Base-by-base conservation (phyloP, 176 grass and related monocot genomes). In the Cenchrus americanus region DNA sequence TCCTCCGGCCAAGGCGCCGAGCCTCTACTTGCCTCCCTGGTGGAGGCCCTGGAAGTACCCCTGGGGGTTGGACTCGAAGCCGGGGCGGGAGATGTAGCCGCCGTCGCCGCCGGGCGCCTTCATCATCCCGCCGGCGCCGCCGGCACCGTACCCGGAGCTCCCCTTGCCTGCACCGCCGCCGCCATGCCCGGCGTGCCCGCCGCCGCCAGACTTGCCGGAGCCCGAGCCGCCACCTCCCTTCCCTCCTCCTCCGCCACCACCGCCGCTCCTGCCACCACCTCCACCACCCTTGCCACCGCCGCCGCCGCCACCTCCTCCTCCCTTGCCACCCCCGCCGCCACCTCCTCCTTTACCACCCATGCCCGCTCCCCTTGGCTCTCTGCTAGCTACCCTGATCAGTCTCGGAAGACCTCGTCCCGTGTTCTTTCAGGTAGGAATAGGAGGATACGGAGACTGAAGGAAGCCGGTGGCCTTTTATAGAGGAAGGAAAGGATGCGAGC, bases 21-120 rank as follows among this genome's bases (percentile, higher is more conserved):
- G 7, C 2, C 34, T 19, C 34, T 42, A 21, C 34, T 55, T 66
- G 77, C 0, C 77, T n/a, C 54, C 77, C 18, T 87, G 85, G 71
- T 87, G 71, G 77, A 89, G 82, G 13, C 18, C 70, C 48, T 80
- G 44, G 77, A 89, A 89, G 46, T 68, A 85, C 0, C 30, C 87
- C 62, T 81, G 63, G 5, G 77, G 82, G 71, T 85, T 61, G 15
- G 82, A 51, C 70, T 85, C 77, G 51, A 89, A 85, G 0, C 41
- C 71, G 5, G 87, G 0, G 42, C 70, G 66, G 44, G 86, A 75
- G 70, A 87, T 87, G 78, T 19, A 75, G 1, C 1, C 49, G 3
- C 50, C 82, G 5, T 21, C 70, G 2, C 65, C 65, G 63, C 85
- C 79, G 10, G 76, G 84, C 0, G 76, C 83, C 51, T 62, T 63